Base-by-base conservation (phyloP, 345 rosid genomes). In the Sonneratia caseolaris region DNA sequence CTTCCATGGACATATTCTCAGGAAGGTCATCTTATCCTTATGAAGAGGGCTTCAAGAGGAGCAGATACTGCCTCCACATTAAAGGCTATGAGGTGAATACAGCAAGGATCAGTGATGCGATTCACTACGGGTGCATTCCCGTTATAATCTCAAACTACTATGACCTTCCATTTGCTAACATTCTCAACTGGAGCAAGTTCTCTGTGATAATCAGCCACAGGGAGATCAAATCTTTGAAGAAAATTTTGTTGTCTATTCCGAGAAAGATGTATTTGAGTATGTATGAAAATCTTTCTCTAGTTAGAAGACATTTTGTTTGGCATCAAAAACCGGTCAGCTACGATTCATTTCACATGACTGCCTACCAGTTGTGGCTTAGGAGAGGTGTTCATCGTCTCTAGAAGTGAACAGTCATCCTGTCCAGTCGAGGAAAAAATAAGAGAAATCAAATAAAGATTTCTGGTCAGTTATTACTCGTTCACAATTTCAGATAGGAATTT, bases 71-170 rank as follows among this genome's bases (percentile, higher is more conserved):
- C 73, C 84, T 80, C 74, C 84, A 80, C 47, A 83, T 82, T n/a
- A 84, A 67, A 67, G 84, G 87, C 16, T 82, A 82, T 59, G 84
- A 82, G 66, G 87, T 82, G 64, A 84, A 84, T 79, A 84, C 79
- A 0, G 82, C 85, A 0, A 77, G 82, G 72, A 68, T 84, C 64
- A 74, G 84, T 36, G 85, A 84, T 71, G 78, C 87, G 14, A 80
- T 84, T 32, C 78, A 76, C 53, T 78, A 74, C 55, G 87, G 84
- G 8, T 82, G 87, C 45, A 59, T 82, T 69, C 85, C 87, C 3
- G 77, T 82, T 18, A 76, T 84, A 24, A 64, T 84, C 71, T 82
- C 85, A 49, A 84, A 82, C 42, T 73, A 82, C 66, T 82, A 78
- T 45, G 79, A 84, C 70, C 85, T 82, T 53, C 87, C 87, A 62